Conservation (phyloP, 208 protist genomes). For the Leishmania tarentolae region DNA sequence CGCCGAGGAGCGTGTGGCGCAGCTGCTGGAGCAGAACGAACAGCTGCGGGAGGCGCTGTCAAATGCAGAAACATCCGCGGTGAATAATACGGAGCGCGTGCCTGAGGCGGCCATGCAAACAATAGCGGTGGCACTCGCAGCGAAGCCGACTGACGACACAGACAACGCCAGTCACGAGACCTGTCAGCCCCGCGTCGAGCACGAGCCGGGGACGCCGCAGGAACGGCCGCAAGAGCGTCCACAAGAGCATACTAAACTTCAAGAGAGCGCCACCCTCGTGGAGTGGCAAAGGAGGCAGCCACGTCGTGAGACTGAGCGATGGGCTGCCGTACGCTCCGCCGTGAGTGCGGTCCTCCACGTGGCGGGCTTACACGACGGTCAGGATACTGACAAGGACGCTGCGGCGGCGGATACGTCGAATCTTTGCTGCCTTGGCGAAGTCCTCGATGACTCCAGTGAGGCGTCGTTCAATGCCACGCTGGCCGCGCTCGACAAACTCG, state of each 20-base stretch:
- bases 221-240: conserved; percentile 3
- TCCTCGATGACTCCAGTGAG: not conserved
- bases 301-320: not conserved
- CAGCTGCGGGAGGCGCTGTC: conserved; percentile 4
- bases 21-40: conserved; percentile 10
- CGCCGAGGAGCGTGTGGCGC: conserved; percentile 5
- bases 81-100: not conserved
- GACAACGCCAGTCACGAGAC: too few relatives aligned
- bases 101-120: not conserved
- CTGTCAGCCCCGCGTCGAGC: not conserved
- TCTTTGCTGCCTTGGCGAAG: not conserved
- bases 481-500: not conserved
- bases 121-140: not conserved
- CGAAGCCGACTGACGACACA: not conserved
- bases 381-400: not conserved
- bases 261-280: not conserved
- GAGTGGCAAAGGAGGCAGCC: not conserved
- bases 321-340: conserved; percentile 5
- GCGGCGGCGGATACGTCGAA: not conserved
- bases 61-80: not conserved
- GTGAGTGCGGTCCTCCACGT: not conserved
- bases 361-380: not conserved
- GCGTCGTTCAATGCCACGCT: not conserved
- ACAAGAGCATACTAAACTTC: not conserved
- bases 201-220: not conserved